Base-by-base conservation (phyloP, 2,329 filamentous ascomycete species). In the Stylonectria norvegica region DNA sequence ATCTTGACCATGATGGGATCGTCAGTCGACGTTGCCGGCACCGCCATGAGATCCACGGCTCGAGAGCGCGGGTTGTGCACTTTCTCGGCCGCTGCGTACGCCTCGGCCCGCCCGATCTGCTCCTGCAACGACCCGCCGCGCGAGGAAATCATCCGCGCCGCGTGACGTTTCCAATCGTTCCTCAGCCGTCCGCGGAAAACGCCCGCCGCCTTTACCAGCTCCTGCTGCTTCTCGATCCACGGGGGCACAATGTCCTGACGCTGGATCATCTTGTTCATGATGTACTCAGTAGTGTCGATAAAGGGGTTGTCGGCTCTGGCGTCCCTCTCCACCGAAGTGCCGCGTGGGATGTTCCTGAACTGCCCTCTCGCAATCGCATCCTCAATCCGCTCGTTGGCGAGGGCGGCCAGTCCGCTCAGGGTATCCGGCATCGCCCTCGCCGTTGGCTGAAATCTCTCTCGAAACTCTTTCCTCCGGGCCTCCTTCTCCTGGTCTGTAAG, bases 151-250 rank as follows among this genome's bases (percentile, higher is more conserved):
- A 82, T 76, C 35, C 87, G 72, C 1, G 88, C 83, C 5, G 86
- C 88, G 63, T 95, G 87, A 23, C 89, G 76, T 59, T 79, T 82
- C 91, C 91, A 97, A 53, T 95, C 89, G 28, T 75, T 79, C 23
- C 90, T 73, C 45, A 97, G 59, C n/a, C 88, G 72, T 3, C 72
- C 67, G 2, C 93, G 78, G 59, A 98, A 96, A 1, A 74, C 72
- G 10, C 72, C 75, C 1, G 83, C 76, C 0, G 86, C 77, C 45
- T 79, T 81, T 9, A 81, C 75, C 5, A 97, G 70, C 56, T 96
- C 89, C 60, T 97, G 91, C 63, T 98, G 93, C 67, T 96, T 97
- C 66, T 98, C 93, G 44, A 98, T 97, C 93, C 93, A 98, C 0
- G 91, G 91, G 1, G 93, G 93, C 1, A 95, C 88, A 44, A 97